Percentiles rank a stretch among this genome's conserved stretches.
These are phyloP conservation scores for Aspergillus homomorphus DNA, from an alignment of 495 filamentous ascomycete genomes.

Conservation along the genomic window DNA sequence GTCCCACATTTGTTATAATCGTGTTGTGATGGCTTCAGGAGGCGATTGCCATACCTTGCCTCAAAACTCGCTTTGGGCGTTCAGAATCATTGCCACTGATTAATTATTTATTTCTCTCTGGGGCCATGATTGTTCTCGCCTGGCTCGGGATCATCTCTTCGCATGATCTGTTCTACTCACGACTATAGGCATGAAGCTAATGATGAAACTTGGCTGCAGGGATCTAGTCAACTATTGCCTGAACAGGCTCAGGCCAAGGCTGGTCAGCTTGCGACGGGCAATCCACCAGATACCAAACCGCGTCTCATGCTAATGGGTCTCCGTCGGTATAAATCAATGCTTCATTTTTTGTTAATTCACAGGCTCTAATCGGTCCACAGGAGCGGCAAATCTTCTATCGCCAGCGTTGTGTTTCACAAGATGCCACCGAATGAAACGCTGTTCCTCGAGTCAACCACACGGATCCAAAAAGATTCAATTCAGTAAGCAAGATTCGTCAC, in stretches of 20 bases:
- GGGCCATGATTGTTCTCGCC: neutral
- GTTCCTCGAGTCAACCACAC: constrained; percentile 89
- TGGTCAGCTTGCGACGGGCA: constrained; percentile 29
- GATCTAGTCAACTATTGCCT: constrained; percentile 23
- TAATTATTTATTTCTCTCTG: too few species aligned
- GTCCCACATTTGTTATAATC: too few species aligned
- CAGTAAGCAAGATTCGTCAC: constrained; percentile 55
- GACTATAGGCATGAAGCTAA: constrained; percentile 32
- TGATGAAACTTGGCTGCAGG: constrained; percentile 36
- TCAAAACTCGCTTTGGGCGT: neutral
- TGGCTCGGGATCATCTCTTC: constrained; percentile 11
- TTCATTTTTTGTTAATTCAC: neutral
- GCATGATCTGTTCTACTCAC: neutral
- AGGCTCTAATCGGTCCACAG: constrained; percentile 43
- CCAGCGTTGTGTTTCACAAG: constrained; percentile 96
- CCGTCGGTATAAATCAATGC: constrained; percentile 72
- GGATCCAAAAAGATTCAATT: constrained; percentile 88
- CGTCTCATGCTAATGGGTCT: constrained; percentile 92
- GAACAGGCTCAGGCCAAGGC: constrained; percentile 29
- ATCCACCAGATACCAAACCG: constrained; percentile 61
- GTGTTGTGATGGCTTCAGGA: too few species aligned
- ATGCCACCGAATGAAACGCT: constrained; percentile 92
- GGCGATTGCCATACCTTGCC: too few species aligned
- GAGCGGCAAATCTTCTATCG: constrained; percentile 96
- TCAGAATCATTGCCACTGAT: too few species aligned